phyloP scores from a whole-genome alignment of 1,284 basidiomycete species.

The Ganoderma resinaceum region DNA sequence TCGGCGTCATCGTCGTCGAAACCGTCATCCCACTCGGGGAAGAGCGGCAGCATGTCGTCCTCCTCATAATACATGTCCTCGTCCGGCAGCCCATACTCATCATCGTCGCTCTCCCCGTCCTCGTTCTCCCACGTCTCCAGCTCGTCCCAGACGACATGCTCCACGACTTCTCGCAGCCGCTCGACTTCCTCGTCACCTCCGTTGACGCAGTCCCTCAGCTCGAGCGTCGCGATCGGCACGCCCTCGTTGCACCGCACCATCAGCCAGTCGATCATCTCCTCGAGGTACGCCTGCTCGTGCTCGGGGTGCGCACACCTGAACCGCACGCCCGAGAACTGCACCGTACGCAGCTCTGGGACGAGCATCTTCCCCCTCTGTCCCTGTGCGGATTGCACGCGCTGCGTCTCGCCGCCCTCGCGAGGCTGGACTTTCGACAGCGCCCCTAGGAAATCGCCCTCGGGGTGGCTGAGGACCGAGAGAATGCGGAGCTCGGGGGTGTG shows the following conservation, averaged over 20 bases:
- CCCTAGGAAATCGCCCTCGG: constrained; percentile 9
- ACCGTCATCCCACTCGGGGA: background rate
- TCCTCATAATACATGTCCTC: background rate
- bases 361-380: background rate
- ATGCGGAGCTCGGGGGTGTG: constrained; percentile 17
- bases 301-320: constrained; percentile 12
- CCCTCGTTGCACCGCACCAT: constrained; percentile 21
- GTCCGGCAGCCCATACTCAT: background rate
- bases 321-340: constrained; percentile 9
- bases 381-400: background rate
- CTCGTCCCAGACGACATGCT: constrained; percentile 23
- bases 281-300: constrained; percentile 8
- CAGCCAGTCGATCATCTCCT: constrained; percentile 23
- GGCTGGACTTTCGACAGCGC: constrained; percentile 9
- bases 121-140: constrained; percentile 6
- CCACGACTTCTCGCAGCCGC: constrained; percentile 18
- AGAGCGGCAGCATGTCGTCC: background rate
- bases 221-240: constrained; percentile 16
- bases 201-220: constrained; percentile 13
- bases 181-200: constrained; percentile 10
- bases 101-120: background rate
- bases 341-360: background rate
- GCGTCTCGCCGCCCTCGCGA: background rate
- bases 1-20: background rate
- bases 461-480: constrained; percentile 11